These are phyloP conservation scores for Solanum lignicaule DNA, from an alignment of 257 asterid genomes.

Conservation along the genomic window DNA sequence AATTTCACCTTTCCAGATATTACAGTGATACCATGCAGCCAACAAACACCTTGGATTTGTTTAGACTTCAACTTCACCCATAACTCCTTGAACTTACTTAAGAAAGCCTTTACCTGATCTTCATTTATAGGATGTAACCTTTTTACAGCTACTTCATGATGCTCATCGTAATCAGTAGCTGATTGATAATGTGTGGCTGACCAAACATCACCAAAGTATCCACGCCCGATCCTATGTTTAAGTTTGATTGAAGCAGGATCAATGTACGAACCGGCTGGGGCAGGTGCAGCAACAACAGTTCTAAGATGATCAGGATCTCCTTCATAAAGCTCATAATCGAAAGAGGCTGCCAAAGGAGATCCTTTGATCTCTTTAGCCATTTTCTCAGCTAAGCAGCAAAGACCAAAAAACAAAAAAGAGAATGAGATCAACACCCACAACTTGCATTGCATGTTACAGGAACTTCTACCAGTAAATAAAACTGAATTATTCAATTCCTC, in stretches of 20 bases:
- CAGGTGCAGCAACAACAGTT: constrained; percentile 20
- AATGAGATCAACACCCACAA: not conserved
- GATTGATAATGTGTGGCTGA: constrained; percentile 56
- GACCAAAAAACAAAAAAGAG: not conserved
- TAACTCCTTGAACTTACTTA: constrained; percentile 23
- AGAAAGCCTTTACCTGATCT: constrained; percentile 22
- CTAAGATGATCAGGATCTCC: constrained; percentile 37
- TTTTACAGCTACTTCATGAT: constrained; percentile 58
- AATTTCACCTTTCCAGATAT: constrained; percentile 27
- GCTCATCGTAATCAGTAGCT: constrained; percentile 41
- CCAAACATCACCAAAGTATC: constrained; percentile 65
- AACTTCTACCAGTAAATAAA: not conserved
- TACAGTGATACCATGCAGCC: constrained; percentile 55
- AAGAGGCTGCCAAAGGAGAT: constrained; percentile 5
- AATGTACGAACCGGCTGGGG: constrained; percentile 11
- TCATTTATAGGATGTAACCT: constrained; percentile 40
- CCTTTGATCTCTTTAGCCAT: constrained; percentile 15
- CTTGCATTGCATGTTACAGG: not conserved
- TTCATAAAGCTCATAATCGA: constrained; percentile 30
- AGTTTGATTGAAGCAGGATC: constrained; percentile 43
- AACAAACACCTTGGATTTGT: constrained; percentile 39
- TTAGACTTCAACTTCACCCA: constrained; percentile 30
- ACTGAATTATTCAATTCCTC: not conserved
- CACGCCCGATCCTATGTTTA: constrained; percentile 55
- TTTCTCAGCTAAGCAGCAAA: not conserved